phyloP scores from a whole-genome alignment of 495 filamentous ascomycete genomes.

The Talaromyces borbonicus region DNA sequence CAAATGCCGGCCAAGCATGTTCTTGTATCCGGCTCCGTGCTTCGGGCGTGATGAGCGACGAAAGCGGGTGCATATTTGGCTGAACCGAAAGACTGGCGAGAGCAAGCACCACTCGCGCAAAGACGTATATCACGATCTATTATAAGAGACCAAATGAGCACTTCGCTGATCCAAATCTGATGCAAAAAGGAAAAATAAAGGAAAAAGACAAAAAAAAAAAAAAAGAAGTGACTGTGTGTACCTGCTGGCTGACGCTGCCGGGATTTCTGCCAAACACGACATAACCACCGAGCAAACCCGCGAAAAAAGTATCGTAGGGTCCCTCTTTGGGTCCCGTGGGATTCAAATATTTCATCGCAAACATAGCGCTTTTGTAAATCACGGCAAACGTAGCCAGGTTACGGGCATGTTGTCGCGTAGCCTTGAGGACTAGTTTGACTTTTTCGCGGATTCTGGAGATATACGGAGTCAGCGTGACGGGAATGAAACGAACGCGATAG shows the following conservation, averaged over 20 bases:
- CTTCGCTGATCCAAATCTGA: no score
- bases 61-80: constrained; percentile 42
- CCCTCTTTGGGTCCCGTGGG: constrained; percentile 50
- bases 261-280: constrained; percentile 80
- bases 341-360: constrained; percentile 56
- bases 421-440: constrained; percentile 62
- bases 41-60: constrained; percentile 31
- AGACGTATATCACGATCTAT: constrained; percentile 90
- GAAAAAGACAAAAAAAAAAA: neutral
- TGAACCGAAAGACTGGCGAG: constrained; percentile 72
- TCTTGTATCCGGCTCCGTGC: constrained; percentile 43
- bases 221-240: constrained; percentile 10
- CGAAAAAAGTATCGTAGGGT: constrained; percentile 73
- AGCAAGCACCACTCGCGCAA: constrained; percentile 79
- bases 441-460: constrained; percentile 62
- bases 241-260: constrained; percentile 82
- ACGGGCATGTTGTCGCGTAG: constrained; percentile 80
- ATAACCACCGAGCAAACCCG: constrained; percentile 89
- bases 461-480: constrained; percentile 9
- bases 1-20: constrained; percentile 86
- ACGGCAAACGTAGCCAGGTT: constrained; percentile 87
- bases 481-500: no score
- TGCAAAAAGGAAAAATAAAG: neutral
- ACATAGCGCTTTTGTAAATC: constrained; percentile 75
- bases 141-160: neutral